phyloP scores from a whole-genome alignment of 495 filamentous ascomycete genomes.

The Penicillium lagena region DNA sequence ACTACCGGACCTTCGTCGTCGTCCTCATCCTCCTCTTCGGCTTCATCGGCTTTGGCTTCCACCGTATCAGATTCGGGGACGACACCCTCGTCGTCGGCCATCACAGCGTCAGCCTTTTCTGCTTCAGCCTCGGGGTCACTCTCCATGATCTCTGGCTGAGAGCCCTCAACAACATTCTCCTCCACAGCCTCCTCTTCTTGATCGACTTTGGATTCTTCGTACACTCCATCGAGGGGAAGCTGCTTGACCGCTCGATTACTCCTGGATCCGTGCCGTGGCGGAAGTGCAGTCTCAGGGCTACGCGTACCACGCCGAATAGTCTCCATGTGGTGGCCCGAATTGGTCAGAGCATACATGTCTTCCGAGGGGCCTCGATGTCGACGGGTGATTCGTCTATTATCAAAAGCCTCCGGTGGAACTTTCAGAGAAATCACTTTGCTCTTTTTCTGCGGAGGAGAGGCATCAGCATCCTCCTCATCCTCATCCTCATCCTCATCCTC shows the following conservation, averaged over 20 bases:
- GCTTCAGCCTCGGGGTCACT: conserved; percentile 32
- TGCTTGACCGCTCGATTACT: conserved; percentile 45
- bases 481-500: conserved; percentile 31
- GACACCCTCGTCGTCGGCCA: conserved; percentile 37
- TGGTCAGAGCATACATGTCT: conserved; percentile 60
- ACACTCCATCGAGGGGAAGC: conserved; percentile 50
- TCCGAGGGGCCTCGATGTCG: conserved; percentile 52
- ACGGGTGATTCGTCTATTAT: conserved; percentile 48
- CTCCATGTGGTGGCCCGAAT: conserved; percentile 68
- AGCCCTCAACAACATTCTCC: conserved; percentile 25
- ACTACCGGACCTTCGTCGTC: conserved; percentile 60
- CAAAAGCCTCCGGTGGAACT: conserved; percentile 22
- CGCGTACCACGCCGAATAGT: conserved; percentile 53
- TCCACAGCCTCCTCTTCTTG: conserved; percentile 44
- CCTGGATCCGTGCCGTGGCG: conserved; percentile 48
- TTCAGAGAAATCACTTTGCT: conserved; percentile 39
- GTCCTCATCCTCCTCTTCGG: conserved; percentile 42
- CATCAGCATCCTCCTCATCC: conserved; percentile 21
- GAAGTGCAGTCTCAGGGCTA: conserved; percentile 54
- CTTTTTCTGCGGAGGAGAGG: conserved; percentile 23
- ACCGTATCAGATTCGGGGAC: conserved; percentile 48
- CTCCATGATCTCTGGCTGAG: conserved; percentile 34
- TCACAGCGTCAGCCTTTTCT: conserved; percentile 30
- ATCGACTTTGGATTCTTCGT: no score
- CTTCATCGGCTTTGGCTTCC: conserved; percentile 21